Base-by-base conservation (phyloP, 192 early-diverging fungal species). In the Martensiomyces pterosporus region DNA sequence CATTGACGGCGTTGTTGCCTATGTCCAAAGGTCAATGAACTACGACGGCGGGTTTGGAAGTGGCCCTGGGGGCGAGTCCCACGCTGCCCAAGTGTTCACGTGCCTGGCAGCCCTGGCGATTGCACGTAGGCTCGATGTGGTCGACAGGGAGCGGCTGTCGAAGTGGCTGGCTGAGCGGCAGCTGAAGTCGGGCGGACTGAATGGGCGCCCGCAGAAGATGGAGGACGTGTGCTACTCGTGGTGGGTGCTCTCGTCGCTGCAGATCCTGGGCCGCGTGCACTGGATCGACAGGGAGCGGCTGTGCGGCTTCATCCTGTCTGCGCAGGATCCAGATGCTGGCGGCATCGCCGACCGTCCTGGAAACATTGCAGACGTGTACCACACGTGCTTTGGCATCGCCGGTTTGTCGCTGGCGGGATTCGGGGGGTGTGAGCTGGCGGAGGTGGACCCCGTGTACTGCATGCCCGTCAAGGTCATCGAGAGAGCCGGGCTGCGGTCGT, bases 171-270 rank as follows among this genome's bases (percentile, higher is more conserved):
- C 88, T 29, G 93, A 96, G 52, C 79, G 96, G 38, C 96, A 99
- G 69, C 71, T 99, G 15, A 79, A 76, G 50, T 87, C 81, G 21
- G 96, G 96, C 21, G 96, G 96, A 10, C 67, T 99, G 39, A 99
- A 97, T 60, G 96, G 94, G 1, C 79, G 96, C 19, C 94, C 96
- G 2, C 89, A 99, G 66, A 99, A 99, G 67, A 71, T 96, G 15
- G 90, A 89, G 43, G 94, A 99, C 61, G 93, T 90, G 68, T 98
- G 95, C 57, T 98, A 98, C 60, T 96, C 95, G 24, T 98, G 95
- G 95, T 98, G 95, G 95, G 93, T 95, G 0, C 58, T 96, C 33
- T 93, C 92, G 9, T 81, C 90, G 24, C 75, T 98, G 2, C 72
- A 83, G 18, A 90, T 95, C 17, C 54, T 98, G 39, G 85, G 79